These are phyloP conservation scores for Candida golubevii DNA, from an alignment of 805 yeast species.

Conservation along the genomic window DNA sequence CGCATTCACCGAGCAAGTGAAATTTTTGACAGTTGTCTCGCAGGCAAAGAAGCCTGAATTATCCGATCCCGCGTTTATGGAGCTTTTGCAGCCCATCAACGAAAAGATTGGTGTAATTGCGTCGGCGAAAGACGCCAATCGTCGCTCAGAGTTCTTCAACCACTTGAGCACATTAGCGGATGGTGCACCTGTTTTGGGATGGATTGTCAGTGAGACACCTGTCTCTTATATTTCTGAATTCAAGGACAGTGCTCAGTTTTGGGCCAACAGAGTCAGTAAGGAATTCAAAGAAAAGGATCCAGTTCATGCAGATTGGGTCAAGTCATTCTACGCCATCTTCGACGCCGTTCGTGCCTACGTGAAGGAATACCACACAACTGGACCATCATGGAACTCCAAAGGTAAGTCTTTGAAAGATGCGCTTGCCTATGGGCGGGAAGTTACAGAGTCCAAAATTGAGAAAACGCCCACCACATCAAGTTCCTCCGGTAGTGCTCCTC, in stretches of 20 bases:
- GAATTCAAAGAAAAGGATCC: conserved; percentile 72
- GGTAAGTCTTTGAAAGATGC: conserved; percentile 58
- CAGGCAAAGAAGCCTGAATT: conserved; percentile 62
- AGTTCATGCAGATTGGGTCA: conserved; percentile 78
- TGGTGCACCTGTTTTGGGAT: conserved; percentile 85
- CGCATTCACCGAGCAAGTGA: conserved; percentile 58
- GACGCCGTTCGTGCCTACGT: conserved; percentile 69
- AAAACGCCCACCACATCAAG: background rate
- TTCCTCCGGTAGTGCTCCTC: conserved; percentile 16
- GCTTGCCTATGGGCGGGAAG: conserved; percentile 20
- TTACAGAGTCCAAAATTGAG: too few relatives aligned
- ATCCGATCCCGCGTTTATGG: conserved; percentile 48
- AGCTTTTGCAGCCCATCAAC: conserved; percentile 67
- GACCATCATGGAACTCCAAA: conserved; percentile 68
- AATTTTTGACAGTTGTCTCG: conserved; percentile 55
- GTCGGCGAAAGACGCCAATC: conserved; percentile 68
- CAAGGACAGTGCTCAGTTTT: conserved; percentile 88
- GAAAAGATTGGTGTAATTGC: conserved; percentile 53
- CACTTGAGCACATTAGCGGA: conserved; percentile 83
- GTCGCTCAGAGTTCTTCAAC: conserved; percentile 59
- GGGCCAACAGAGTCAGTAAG: conserved; percentile 87
- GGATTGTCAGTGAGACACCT: conserved; percentile 81
- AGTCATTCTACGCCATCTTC: conserved; percentile 55
- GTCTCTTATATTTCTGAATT: conserved; percentile 72
- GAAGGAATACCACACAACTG: conserved; percentile 75